phyloP scores from a whole-genome alignment of 495 filamentous ascomycete genomes.

The Lentithecium fluviatile region DNA sequence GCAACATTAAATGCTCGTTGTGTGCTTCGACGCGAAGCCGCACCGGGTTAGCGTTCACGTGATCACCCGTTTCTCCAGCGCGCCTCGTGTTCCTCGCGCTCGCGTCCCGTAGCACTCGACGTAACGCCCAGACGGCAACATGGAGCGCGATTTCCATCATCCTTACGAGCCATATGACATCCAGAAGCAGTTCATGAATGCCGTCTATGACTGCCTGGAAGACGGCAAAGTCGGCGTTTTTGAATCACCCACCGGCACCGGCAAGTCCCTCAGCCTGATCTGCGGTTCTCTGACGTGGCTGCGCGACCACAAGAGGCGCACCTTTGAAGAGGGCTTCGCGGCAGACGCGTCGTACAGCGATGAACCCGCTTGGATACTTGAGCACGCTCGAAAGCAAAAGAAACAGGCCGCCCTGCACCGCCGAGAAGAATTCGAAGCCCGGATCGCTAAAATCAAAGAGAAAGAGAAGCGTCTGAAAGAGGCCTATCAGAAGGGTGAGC shows the following conservation, averaged over 20 bases:
- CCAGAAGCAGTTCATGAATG: slow-evolving; percentile 85
- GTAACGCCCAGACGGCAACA: slow-evolving; percentile 1
- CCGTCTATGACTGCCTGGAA: slow-evolving; percentile 79
- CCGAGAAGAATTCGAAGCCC: slow-evolving; percentile 68
- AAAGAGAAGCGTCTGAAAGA: slow-evolving; percentile 65
- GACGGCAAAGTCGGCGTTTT: slow-evolving; percentile 81
- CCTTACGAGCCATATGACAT: slow-evolving; percentile 90
- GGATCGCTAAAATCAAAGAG: slow-evolving; percentile 64
- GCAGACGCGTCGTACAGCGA: slow-evolving; percentile 54
- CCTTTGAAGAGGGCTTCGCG: slow-evolving; percentile 56
- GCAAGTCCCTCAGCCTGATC: slow-evolving; percentile 96
- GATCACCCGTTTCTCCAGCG: neutral
- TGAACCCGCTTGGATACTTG: slow-evolving; percentile 87
- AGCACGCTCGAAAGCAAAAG: slow-evolving; percentile 67
- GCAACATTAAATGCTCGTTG: too few species aligned
- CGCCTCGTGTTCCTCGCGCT: neutral
- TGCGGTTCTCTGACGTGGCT: slow-evolving; percentile 93
- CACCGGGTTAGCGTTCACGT: neutral
- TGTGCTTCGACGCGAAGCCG: neutral
- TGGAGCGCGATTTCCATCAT: slow-evolving; percentile 72
- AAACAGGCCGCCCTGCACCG: slow-evolving; percentile 62
- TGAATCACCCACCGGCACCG: slow-evolving; percentile 88
- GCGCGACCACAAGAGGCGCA: slow-evolving; percentile 72
- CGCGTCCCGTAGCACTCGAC: neutral
- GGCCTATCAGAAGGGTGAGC: slow-evolving; percentile 48